A percentile compares a stretch with the other conserved stretches of the same genome.
Conservation (phyloP, 768 basidiomycete species). For the Podaxis sp. region DNA sequence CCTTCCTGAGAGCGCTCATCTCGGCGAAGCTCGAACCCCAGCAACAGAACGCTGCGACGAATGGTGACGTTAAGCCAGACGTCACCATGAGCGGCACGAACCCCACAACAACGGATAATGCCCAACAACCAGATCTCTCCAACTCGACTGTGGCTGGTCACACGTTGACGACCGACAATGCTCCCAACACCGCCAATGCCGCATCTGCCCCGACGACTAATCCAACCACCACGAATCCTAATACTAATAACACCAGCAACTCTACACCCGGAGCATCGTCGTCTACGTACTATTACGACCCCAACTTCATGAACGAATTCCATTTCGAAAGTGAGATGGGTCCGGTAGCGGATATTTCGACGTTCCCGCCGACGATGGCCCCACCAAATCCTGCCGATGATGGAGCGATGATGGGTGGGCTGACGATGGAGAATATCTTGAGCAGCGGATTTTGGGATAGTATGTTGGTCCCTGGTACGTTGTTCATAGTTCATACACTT, state of each 20-base stretch:
- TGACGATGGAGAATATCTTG: conserved; percentile 84
- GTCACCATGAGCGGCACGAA: neutral
- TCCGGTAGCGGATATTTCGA: conserved; percentile 76
- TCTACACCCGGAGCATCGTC: neutral
- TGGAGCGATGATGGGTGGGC: conserved; percentile 32
- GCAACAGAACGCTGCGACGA: conserved; percentile 8
- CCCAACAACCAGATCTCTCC: neutral
- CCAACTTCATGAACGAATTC: conserved; percentile 47
- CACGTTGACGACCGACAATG: neutral
- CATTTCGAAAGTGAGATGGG: conserved; percentile 85
- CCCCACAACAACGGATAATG: neutral
- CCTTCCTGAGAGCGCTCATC: conserved; percentile 77
- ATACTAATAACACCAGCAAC: conserved; percentile 3
- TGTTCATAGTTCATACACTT: neutral
- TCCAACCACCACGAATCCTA: neutral
- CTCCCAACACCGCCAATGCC: neutral
- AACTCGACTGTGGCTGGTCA: neutral
- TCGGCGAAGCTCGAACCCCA: conserved; percentile 45
- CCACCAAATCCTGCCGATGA: conserved; percentile 42
- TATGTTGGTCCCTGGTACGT: conserved; percentile 80
- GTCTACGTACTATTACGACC: conserved; percentile 17
- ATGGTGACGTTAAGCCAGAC: conserved; percentile 22
- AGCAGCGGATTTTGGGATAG: conserved; percentile 86
- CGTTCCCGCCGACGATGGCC: conserved; percentile 88
- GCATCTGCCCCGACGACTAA: neutral